phyloP scores from a whole-genome alignment of 1,139 yeast species.

The Candida glucosophila region DNA sequence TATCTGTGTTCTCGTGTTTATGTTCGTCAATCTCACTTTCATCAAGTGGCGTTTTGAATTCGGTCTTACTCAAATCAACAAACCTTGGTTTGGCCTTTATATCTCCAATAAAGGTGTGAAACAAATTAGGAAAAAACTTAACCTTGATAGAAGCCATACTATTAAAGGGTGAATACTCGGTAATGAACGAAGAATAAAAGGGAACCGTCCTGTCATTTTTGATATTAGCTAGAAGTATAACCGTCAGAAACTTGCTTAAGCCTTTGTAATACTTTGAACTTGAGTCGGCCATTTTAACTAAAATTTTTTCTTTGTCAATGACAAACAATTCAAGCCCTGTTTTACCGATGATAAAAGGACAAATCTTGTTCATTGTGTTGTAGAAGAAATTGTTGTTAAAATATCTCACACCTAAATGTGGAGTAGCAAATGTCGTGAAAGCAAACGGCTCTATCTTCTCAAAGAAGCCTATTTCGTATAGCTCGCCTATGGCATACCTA shows the following conservation, averaged over 20 bases:
- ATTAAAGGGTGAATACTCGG: conserved; percentile 42
- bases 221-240: conserved; percentile 62
- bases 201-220: conserved; percentile 62
- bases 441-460: conserved; percentile 51
- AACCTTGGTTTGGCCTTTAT: conserved; percentile 40
- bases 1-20: too few species aligned
- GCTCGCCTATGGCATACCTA: conserved; percentile 64
- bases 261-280: conserved; percentile 45
- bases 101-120: conserved; percentile 24
- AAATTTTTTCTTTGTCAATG: conserved; percentile 31
- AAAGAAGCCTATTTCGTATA: conserved; percentile 48
- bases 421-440: conserved; percentile 83
- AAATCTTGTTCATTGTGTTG: conserved; percentile 45
- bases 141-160: conserved; percentile 32
- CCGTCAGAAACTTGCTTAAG: conserved; percentile 45
- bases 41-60: too few species aligned
- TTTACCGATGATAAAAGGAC: conserved; percentile 57
- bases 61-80: conserved; percentile 40
- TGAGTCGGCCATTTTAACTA: conserved; percentile 51
- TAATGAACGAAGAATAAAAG: conserved; percentile 44
- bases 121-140: conserved; percentile 29
- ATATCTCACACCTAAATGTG: conserved; percentile 71
- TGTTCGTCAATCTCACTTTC: too few species aligned
- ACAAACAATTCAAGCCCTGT: conserved; percentile 71
- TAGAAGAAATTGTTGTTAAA: conserved; percentile 34